These are phyloP conservation scores for Volutella citrinella DNA, from an alignment of 2,329 filamentous ascomycete species.

Conservation along the genomic window DNA sequence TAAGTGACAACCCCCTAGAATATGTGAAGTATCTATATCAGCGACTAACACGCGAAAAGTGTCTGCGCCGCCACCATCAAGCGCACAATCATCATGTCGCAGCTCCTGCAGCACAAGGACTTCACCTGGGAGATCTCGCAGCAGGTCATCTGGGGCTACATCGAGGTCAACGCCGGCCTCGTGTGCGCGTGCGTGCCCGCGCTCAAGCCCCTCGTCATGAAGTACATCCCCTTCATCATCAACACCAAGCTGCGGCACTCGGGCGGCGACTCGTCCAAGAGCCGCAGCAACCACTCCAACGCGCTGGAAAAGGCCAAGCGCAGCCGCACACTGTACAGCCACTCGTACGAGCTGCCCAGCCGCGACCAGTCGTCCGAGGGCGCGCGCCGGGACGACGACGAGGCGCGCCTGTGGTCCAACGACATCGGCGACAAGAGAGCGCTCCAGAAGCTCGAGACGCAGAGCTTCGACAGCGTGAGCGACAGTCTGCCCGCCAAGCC, in stretches of 20 bases:
- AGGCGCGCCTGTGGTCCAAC: slow-evolving; percentile 18
- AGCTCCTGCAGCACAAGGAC: slow-evolving; percentile 18
- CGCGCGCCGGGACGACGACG: slow-evolving; percentile 21
- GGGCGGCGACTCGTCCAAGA: slow-evolving; percentile 16
- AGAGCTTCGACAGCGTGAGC: slow-evolving; percentile 19
- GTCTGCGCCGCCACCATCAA: slow-evolving; percentile 28
- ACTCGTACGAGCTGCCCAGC: slow-evolving; percentile 23
- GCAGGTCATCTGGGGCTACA: slow-evolving; percentile 40
- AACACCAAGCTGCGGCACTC: slow-evolving; percentile 20
- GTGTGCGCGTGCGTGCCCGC: slow-evolving; percentile 48
- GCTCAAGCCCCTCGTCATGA: slow-evolving; percentile 45
- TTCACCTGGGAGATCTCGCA: slow-evolving; percentile 25
- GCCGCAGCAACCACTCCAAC: too few relatives aligned
- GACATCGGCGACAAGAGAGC: too few relatives aligned
- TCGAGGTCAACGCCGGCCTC: slow-evolving; percentile 50
- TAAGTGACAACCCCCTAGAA: slow-evolving; percentile 12
- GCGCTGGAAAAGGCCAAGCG: too few relatives aligned
- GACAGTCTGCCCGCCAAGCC: slow-evolving; percentile 14
- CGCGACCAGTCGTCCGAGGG: slow-evolving; percentile 12
- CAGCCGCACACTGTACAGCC: too few relatives aligned
- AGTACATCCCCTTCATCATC: slow-evolving; percentile 26
- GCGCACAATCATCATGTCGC: slow-evolving; percentile 23
- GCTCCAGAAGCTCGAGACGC: slow-evolving; percentile 17
- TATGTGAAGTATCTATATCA: too few relatives aligned
- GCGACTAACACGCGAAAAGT: too few relatives aligned